Percentiles rank a stretch among this genome's conserved stretches.
These are phyloP conservation scores for Pseudonitzschia pungens DNA, from an alignment of 108 stramenopile species.

Conservation along the genomic window DNA sequence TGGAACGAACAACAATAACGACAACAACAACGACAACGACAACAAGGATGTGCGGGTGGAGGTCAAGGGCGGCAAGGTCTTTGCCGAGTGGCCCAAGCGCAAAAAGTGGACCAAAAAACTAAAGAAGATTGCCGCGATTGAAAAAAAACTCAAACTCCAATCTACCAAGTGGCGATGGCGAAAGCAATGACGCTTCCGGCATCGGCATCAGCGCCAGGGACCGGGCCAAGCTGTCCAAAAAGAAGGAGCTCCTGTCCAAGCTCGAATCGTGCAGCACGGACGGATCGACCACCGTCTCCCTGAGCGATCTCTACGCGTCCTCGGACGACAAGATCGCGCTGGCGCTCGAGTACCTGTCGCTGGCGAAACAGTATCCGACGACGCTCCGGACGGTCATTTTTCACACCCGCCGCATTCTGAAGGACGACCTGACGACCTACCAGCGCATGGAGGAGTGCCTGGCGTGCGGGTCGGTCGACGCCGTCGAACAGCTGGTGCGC, in stretches of 20 bases:
- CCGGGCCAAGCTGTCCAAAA: conserved; percentile 17
- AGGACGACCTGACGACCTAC: conserved; percentile 61
- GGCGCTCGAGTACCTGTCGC: conserved; percentile 77
- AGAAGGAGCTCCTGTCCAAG: conserved; percentile 41
- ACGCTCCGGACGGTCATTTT: conserved; percentile 83
- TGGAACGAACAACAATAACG: conserved; percentile 16
- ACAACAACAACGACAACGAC: conserved; percentile 12
- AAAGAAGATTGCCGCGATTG: conserved; percentile 50
- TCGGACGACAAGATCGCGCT: conserved; percentile 44
- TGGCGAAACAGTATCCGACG: conserved; percentile 70
- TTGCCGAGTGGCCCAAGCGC: neutral
- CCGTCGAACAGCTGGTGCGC: conserved; percentile 51
- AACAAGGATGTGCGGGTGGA: conserved; percentile 6
- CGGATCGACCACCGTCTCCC: conserved; percentile 7
- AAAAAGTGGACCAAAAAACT: conserved; percentile 58
- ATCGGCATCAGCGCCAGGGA: too few relatives aligned
- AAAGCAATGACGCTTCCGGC: too few relatives aligned
- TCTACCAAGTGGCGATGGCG: too few relatives aligned
- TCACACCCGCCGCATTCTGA: conserved; percentile 84
- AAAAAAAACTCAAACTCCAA: neutral
- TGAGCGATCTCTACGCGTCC: conserved; percentile 46
- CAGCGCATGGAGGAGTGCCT: conserved; percentile 90
- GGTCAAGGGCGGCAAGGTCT: conserved; percentile 28
- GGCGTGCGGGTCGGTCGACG: conserved; percentile 49
- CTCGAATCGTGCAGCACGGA: neutral